Conservation (phyloP, 306 rosid species). For the Citrullus amarus region DNA sequence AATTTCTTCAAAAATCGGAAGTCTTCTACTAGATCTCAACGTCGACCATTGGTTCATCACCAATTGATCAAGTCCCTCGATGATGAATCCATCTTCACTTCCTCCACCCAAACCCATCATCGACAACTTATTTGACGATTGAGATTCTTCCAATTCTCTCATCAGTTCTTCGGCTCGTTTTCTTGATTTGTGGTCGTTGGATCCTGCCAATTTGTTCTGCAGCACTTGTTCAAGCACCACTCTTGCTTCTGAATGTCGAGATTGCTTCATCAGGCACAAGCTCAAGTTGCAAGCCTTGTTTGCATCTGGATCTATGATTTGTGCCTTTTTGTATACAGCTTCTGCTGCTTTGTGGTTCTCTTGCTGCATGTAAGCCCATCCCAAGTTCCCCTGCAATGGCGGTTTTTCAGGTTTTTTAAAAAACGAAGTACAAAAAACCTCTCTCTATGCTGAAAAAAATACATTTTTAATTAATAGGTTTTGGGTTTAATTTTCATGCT, state of each 20-base stretch:
- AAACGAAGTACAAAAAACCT: neutral
- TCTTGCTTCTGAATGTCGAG: constrained; percentile 42
- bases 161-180: constrained; percentile 44
- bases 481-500: too few species aligned
- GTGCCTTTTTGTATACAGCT: constrained; percentile 66
- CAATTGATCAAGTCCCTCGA: constrained; percentile 59
- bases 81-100: constrained; percentile 23
- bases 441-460: too few species aligned
- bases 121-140: constrained; percentile 2
- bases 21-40: constrained; percentile 53
- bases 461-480: too few species aligned
- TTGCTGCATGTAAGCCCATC: constrained; percentile 96
- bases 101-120: too few species aligned
- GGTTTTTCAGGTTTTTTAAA: neutral
- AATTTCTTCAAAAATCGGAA: constrained; percentile 86
- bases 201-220: constrained; percentile 30
- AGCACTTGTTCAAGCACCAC: constrained; percentile 35
- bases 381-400: constrained; percentile 64
- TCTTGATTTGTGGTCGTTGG: constrained; percentile 38
- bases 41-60: constrained; percentile 41
- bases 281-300: constrained; percentile 80
- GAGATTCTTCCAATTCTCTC: constrained; percentile 23
- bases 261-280: constrained; percentile 53
- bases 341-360: constrained; percentile 53
- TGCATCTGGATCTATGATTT: constrained; percentile 64